Evolutionary conservation across 805 yeast genomes (phyloP).

Genomic region (Cyberlindnera americana): DNA sequence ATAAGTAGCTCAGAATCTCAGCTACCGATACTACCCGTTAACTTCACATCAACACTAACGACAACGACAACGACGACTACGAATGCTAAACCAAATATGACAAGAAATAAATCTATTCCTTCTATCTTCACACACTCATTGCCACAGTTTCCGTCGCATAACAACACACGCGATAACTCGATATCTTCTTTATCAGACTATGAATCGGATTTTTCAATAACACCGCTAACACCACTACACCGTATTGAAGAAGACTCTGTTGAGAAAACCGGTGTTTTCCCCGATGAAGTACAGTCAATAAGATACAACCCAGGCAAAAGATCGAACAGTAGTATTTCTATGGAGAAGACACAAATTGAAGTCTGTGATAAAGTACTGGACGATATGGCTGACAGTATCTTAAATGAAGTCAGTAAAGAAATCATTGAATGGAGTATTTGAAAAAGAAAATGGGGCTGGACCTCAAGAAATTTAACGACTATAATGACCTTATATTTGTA

Average conservation of each 20-base stretch:
- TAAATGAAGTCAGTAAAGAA: conserved; percentile 17
- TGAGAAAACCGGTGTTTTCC: conserved; percentile 10
- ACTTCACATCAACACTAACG: conserved; percentile 2
- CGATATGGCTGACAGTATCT: conserved; percentile 26
- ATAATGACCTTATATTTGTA: no score
- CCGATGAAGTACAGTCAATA: conserved; percentile 3
- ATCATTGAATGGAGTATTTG: conserved; percentile 25
- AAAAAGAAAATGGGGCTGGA: neutral
- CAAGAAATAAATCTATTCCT: conserved; percentile 8
- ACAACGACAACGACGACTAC: neutral
- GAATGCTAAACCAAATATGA: conserved; percentile 3
- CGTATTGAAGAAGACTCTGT: conserved; percentile 23
- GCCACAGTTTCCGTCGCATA: conserved; percentile 4
- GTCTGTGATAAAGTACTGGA: conserved; percentile 22
- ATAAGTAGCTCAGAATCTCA: conserved; percentile 6
- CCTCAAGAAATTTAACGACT: no score
- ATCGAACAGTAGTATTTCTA: neutral
- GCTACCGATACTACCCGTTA: neutral
- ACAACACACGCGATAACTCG: conserved; percentile 25
- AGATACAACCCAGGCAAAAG: conserved; percentile 8
- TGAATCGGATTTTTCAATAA: conserved; percentile 14
- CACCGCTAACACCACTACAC: conserved; percentile 18
- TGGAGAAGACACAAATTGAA: conserved; percentile 4
- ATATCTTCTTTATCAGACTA: conserved; percentile 23
- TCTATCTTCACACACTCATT: conserved; percentile 4